Conservation (phyloP, 1,284 basidiomycete species). For the Earliella scabrosa region DNA sequence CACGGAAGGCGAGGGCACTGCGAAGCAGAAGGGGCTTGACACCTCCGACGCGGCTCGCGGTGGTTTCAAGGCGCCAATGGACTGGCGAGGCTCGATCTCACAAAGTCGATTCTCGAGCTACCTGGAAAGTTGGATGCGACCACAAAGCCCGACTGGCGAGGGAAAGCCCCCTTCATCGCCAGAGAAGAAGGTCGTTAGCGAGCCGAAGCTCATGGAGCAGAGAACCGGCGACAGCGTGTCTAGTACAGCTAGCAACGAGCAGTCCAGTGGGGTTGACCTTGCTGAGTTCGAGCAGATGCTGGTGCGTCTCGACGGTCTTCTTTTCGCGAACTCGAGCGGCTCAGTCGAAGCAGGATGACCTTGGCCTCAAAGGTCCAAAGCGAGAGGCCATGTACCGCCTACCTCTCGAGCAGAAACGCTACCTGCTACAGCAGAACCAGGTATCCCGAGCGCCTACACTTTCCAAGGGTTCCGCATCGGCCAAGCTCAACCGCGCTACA, state of each 20-base stretch:
- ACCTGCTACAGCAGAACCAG: constrained; percentile 63
- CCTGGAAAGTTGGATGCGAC: constrained; percentile 63
- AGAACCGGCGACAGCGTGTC: constrained; percentile 36
- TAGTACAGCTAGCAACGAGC: constrained; percentile 11
- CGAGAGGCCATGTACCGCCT: constrained; percentile 71
- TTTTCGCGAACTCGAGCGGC: constrained; percentile 14
- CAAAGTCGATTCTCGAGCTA: constrained; percentile 67
- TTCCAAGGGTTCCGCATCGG: constrained; percentile 37
- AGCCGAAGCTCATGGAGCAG: constrained; percentile 60
- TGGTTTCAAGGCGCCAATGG: constrained; percentile 34
- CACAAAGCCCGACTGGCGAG: constrained; percentile 42
- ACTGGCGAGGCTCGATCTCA: constrained; percentile 53
- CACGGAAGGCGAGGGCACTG: constrained; percentile 64
- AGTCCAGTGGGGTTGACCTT: constrained; percentile 45
- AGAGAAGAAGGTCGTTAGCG: constrained; percentile 67
- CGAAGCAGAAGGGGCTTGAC: constrained; percentile 49
- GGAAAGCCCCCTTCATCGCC: constrained; percentile 26
- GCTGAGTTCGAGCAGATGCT: constrained; percentile 65
- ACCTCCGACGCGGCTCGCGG: constrained; percentile 23
- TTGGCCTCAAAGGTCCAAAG: constrained; percentile 75
- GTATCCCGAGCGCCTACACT: constrained; percentile 39
- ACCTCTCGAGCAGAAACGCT: constrained; percentile 68
- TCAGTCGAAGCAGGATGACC: constrained; percentile 53
- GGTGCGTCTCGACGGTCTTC: constrained; percentile 44
- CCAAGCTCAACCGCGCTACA: constrained; percentile 31